Base-by-base conservation (phyloP, 176 grass and related monocot genomes). In the Neostapfia colusana region DNA sequence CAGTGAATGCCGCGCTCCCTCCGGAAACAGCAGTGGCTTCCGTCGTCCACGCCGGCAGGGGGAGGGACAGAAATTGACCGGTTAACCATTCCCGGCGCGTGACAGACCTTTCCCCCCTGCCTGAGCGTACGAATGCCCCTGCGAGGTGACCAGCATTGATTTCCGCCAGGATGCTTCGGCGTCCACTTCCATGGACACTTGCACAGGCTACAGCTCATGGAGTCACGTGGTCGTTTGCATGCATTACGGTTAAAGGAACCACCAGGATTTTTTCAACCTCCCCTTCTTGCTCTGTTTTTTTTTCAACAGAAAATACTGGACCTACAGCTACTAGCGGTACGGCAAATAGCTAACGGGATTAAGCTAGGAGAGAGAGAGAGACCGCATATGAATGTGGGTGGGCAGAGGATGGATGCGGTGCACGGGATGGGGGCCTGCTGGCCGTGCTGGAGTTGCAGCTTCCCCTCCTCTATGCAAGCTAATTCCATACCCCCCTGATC, bases 391-490 rank as follows among this genome's bases (percentile, higher is more conserved):
- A 79, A 72, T 74, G 80, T 75, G 87, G 79, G 74, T 83, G 82
- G 82, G 75, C 44, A 72, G 77, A 64, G 82, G 64, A 90, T 84
- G 87, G 87, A 83, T 81, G 68, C 81, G 65, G 78, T 83, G 87
- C 91, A 85, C 77, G 81, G 59, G 74, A 50, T 35, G 58, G 84
- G 89, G 72, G 23, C 55, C 26, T 26, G 55, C 89, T 57, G 68
- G 53, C 50, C 82, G n/a, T 91, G 88, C 65, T 72, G 54, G 61
- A 67, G 72, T 80, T 78, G 87, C 82, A 81, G 59, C 71, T 85
- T 89, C 89, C 83, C 80, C 76, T 77, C 51, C 59, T 35, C 51
- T 74, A 57, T 67, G 40, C 75, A 70, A 77, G 17, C 69, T 72
- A 86, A 73, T 71, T 79, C 28, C 77, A 68, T 75, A 72, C 81